phyloP scores from a whole-genome alignment of 768 basidiomycete species.

The Lactarius sp. region DNA sequence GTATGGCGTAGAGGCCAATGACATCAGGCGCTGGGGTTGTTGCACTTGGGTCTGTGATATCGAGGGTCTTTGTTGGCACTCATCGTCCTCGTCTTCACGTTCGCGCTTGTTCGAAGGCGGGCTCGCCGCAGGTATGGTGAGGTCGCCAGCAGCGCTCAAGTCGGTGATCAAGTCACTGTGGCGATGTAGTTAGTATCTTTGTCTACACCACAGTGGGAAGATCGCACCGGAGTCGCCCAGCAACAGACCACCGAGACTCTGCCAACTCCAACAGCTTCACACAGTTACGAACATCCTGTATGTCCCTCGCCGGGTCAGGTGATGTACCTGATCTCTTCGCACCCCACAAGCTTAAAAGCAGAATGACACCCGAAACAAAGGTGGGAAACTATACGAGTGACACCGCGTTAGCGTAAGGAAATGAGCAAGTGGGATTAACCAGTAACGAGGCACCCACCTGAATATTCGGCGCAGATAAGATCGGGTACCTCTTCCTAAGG shows the following conservation, averaged over 20 bases:
- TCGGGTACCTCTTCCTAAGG: slow-evolving; percentile 27
- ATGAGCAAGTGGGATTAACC: not conserved
- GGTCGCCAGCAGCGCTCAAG: slow-evolving; percentile 13
- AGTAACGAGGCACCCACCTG: slow-evolving; percentile 5
- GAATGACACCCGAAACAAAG: slow-evolving; percentile 47
- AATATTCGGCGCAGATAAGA: slow-evolving; percentile 22
- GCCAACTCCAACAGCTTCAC: slow-evolving; percentile 31
- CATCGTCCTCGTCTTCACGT: slow-evolving; percentile 15
- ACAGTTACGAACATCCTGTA: slow-evolving; percentile 49
- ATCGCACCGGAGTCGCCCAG: slow-evolving; percentile 22
- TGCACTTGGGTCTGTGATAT: not conserved
- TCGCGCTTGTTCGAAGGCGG: slow-evolving; percentile 22
- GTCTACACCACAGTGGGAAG: not conserved
- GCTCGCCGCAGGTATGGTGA: slow-evolving; percentile 17
- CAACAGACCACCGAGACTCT: slow-evolving; percentile 24
- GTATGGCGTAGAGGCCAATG: not conserved
- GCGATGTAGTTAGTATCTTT: not conserved
- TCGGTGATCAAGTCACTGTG: slow-evolving; percentile 20
- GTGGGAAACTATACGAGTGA: slow-evolving; percentile 30
- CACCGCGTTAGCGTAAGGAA: slow-evolving; percentile 6
- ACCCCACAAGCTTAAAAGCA: slow-evolving; percentile 55
- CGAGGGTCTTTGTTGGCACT: not conserved
- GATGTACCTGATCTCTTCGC: slow-evolving; percentile 41
- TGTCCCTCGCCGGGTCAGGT: slow-evolving; percentile 41
- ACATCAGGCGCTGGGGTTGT: not conserved